Conservation (phyloP, 2,329 filamentous ascomycete genomes). For the Trichoderma guizhouense region DNA sequence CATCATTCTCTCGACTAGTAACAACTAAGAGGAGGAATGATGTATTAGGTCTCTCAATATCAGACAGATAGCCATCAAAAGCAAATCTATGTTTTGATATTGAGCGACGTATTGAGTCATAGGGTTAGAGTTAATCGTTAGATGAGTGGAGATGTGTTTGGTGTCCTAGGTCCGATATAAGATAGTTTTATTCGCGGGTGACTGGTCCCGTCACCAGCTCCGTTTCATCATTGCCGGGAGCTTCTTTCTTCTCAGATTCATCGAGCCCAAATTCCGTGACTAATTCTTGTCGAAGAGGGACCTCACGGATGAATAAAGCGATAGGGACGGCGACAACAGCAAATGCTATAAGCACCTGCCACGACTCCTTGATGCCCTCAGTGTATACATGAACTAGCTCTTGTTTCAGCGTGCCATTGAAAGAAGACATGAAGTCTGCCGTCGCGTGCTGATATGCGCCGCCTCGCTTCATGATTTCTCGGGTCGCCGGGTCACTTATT, state of each 20-base stretch:
- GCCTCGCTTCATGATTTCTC: background rate
- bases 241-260: background rate
- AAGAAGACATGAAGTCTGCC: background rate
- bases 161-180: background rate
- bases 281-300: background rate
- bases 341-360: background rate
- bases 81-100: background rate
- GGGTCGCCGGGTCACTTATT: background rate
- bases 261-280: background rate
- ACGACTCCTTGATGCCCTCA: background rate
- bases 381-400: background rate
- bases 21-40: background rate
- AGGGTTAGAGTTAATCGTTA: background rate
- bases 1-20: background rate
- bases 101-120: background rate
- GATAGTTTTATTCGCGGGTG: background rate
- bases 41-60: background rate
- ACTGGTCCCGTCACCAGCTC: background rate
- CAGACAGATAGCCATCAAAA: background rate
- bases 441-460: background rate
- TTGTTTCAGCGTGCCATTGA: background rate
- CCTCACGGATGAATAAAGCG: background rate
- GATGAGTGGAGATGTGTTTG: background rate
- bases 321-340: background rate
- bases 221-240: background rate